phyloP scores from a whole-genome alignment of 2,329 filamentous ascomycete species.

The Diaporthe eres region DNA sequence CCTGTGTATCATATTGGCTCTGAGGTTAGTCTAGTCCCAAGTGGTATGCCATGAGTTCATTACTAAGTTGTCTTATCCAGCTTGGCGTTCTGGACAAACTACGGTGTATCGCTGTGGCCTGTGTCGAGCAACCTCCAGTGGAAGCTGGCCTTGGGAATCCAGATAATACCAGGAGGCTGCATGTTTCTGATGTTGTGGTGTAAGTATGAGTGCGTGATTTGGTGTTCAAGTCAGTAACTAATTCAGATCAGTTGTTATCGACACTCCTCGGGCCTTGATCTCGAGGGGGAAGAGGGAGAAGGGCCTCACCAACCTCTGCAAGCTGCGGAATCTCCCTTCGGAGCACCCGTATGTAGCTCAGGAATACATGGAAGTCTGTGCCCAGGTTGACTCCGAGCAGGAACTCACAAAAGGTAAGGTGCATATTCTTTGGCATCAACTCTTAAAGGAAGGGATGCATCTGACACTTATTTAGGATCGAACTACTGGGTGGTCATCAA shows the following conservation, averaged over 20 bases:
- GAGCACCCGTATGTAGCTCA: conserved; percentile 55
- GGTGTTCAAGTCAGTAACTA: neutral
- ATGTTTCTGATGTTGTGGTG: conserved; percentile 51
- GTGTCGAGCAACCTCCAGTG: conserved; percentile 49
- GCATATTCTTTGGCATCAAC: neutral
- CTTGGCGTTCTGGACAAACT: conserved; percentile 46
- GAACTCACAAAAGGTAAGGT: conserved; percentile 36
- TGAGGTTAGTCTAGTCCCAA: conserved; percentile 32
- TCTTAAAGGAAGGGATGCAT: neutral
- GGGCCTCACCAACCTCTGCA: conserved; percentile 54
- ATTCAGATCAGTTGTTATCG: conserved; percentile 47
- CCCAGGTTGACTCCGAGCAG: conserved; percentile 51
- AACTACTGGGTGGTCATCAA: conserved; percentile 43
- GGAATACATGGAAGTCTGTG: conserved; percentile 55
- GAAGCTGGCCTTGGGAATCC: conserved; percentile 54
- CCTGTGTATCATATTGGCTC: conserved; percentile 54
- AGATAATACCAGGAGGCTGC: conserved; percentile 55
- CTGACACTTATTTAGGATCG: neutral
- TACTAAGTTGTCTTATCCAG: neutral
- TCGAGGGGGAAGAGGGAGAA: conserved; percentile 52
- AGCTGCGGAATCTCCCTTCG: conserved; percentile 54
- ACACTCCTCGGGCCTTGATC: conserved; percentile 54
- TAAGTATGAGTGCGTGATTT: neutral
- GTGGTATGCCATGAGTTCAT: conserved; percentile 40
- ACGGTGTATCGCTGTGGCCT: conserved; percentile 45